These are phyloP conservation scores for Naematelia aurantialba DNA, from an alignment of 768 basidiomycete genomes.

Conservation along the genomic window DNA sequence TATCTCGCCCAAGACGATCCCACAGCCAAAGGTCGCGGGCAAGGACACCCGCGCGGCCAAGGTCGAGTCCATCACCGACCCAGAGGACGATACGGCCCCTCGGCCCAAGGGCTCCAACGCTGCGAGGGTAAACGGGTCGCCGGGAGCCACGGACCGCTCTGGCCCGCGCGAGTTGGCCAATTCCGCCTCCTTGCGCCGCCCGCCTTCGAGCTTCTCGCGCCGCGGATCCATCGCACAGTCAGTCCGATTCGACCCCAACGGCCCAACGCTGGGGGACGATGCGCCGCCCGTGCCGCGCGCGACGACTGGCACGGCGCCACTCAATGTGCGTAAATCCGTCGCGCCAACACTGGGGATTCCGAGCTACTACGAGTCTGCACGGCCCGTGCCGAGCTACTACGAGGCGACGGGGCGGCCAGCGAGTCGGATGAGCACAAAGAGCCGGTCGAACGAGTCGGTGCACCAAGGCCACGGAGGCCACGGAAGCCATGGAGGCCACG, in stretches of 20 bases:
- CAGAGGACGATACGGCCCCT: background rate
- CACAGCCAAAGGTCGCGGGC: background rate
- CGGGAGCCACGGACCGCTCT: slow-evolving; percentile 2
- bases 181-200: slow-evolving; percentile 5
- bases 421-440: background rate
- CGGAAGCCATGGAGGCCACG: too few species aligned
- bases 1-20: background rate
- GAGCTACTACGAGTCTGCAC: slow-evolving; percentile 5
- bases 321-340: slow-evolving; percentile 12
- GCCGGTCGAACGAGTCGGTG: background rate
- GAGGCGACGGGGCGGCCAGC: background rate
- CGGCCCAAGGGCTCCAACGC: slow-evolving; percentile 1
- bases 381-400: background rate
- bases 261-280: background rate
- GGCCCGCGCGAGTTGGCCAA: slow-evolving; percentile 17
- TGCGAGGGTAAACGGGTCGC: background rate
- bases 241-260: slow-evolving; percentile 1
- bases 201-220: background rate
- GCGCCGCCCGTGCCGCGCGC: background rate
- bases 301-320: slow-evolving; percentile 3
- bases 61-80: background rate
- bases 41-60: background rate
- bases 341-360: slow-evolving; percentile 1
- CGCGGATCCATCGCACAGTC: background rate
- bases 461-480: background rate